Evolutionary conservation across 352 stramenopile species (phyloP).

Genomic region (Phytophthora nicotianae): DNA sequence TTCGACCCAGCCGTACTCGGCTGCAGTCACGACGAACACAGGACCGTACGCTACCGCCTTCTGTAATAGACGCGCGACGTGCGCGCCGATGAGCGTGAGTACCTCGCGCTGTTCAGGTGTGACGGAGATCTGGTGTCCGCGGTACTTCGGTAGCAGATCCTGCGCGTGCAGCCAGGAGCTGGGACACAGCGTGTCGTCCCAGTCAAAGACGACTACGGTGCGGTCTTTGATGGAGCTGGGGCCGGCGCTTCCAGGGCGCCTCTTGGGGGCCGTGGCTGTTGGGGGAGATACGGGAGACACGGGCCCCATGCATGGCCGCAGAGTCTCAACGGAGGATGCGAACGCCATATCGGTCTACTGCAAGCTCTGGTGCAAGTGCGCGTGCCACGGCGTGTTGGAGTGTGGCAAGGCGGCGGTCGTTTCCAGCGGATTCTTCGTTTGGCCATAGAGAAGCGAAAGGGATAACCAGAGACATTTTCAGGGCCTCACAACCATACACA

Average conservation of each 20-base stretch:
- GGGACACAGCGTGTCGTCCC: slow-evolving; percentile 89
- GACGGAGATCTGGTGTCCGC: slow-evolving; percentile 71
- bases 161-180: slow-evolving; percentile 86
- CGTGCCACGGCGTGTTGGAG: slow-evolving; percentile 19
- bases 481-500: slow-evolving; percentile 32
- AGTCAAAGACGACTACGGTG: slow-evolving; percentile 89
- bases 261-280: slow-evolving; percentile 23
- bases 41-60: slow-evolving; percentile 81
- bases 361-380: slow-evolving; percentile 3
- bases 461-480: slow-evolving; percentile 30
- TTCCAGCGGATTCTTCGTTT: slow-evolving; percentile 24
- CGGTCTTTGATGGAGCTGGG: slow-evolving; percentile 59
- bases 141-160: slow-evolving; percentile 80
- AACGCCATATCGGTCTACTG: slow-evolving; percentile 42
- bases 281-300: slow-evolving; percentile 12
- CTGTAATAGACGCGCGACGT: slow-evolving; percentile 65
- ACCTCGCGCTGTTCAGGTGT: slow-evolving; percentile 60
- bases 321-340: slow-evolving; percentile 49
- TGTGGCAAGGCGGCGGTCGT: slow-evolving; percentile 21
- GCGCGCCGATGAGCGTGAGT: slow-evolving; percentile 62
- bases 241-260: slow-evolving; percentile 1
- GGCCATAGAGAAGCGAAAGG: slow-evolving; percentile 27
- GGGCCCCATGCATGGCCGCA: slow-evolving; percentile 34
- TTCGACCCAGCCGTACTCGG: slow-evolving; percentile 86
- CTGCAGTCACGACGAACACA: slow-evolving; percentile 87